Base-by-base conservation (phyloP, 2,329 filamentous ascomycete species). In the Curvularia eragrostidis region DNA sequence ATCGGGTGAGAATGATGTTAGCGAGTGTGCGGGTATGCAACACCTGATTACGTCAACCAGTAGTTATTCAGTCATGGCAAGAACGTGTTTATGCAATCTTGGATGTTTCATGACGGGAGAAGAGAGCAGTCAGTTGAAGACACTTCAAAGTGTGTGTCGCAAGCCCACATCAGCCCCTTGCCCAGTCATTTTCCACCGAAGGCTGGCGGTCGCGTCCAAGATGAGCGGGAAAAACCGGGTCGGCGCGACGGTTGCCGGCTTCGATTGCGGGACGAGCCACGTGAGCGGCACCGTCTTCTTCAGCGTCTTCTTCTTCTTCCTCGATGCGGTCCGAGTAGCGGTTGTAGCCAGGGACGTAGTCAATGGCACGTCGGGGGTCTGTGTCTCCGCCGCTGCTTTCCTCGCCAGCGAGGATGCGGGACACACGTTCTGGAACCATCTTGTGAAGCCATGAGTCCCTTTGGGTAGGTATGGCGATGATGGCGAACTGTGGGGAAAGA, bases 361-460 rank as follows among this genome's bases (percentile, higher is more conserved):
- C 70, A 48, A 74, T 75, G 5, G 68, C 69, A 36, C 66, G 60
- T 51, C 63, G 67, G 15, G 64, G 51, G 18, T 64, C 58, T 12
- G 57, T 59, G 6, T 58, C 58, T 44, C 68, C 68, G 23, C 70
- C 58, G n/a, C n/a, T n/a, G n/a, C n/a, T n/a, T 48, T 70, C 61
- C 39, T 73, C 72, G 43, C 70, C 71, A 15, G 69, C 67, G 30
- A 76, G 64, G 46, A 75, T 58, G 54, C 68, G 67, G 26, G 72
- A 75, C 28, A 76, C 54, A n/a, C 69, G 67, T 7, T 69, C 70
- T 3, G 74, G 74, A 1, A 69, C 65, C 9, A 74, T 52, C 12
- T 61, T 59, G 52, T 74, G 71, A 2, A 75, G 66, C 73, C 71
- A 74, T 1, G 73, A 73, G 34, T 72, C 66, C 15, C 64, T 67